Base-by-base conservation (phyloP, 305 asterid genomes). In the Plantago lanceolata region DNA sequence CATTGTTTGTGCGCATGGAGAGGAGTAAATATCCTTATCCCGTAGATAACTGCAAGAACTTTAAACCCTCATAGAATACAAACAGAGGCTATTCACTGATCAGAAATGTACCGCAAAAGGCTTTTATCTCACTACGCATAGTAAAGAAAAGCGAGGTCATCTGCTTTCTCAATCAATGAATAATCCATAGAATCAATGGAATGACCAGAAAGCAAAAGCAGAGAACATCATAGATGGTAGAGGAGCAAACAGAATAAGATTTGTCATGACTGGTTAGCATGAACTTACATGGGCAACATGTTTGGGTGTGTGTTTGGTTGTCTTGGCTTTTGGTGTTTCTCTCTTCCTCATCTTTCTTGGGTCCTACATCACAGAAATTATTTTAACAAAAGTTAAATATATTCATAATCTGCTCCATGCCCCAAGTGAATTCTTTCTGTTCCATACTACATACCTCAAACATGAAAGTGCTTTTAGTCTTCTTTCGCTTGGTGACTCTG, bases 391-490 rank as follows among this genome's bases (percentile, higher is more conserved):
- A 63, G 47, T 59, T 50, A 50, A 43, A 59, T 54, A 13, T 37
- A 59, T 51, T 48, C 64, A 65, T 61, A 57, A 61, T 63, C 66
- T 50, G 62, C 58, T 55, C 26, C 29, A 65, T 59, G 28, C 13
- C 68, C 50, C 47, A 45, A 60, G 45, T n/a, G 70, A 70, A 54
- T 29, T 28, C 63, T 60, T 53, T 61, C 13, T 11, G 44, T 33
- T 18, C 50, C 56, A 51, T n/a, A 15, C 13, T 24, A 33, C 43
- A 44, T 51, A 88, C 99, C 95, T 76, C 94, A 76, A 90, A 87
- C 99, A 90, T 82, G 78, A 89, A 95, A 48, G 99, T 90, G 44
- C 95, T 90, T 75, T 76, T 87, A 56, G 97, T 89, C 76, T 82
- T 89, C 64, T 85, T 82, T 53, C 93, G 81, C 80, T 90, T 93